phyloP scores from a whole-genome alignment of 352 stramenopile species.

The Globisporangium middletonii region DNA sequence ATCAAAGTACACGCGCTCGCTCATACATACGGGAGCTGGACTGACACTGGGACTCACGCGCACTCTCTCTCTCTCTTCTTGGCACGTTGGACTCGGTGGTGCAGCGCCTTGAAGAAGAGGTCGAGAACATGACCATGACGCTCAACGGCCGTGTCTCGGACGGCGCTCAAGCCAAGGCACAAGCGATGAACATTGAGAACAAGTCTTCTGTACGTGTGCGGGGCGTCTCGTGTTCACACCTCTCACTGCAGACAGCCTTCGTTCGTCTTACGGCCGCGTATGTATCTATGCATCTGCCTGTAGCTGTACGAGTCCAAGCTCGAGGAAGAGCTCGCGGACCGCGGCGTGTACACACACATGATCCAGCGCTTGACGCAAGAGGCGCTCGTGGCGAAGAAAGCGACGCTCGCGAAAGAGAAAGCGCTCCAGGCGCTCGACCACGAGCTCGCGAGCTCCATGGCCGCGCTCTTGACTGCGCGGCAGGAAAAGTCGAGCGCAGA shows the following conservation, averaged over 20 bases:
- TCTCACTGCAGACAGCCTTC: background rate
- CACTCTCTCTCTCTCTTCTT: background rate
- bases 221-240: background rate
- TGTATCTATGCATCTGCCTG: background rate
- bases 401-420: slow-evolving; percentile 57
- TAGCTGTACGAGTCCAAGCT: slow-evolving; percentile 77
- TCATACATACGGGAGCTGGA: background rate
- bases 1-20: slow-evolving; percentile 37
- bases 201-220: slow-evolving; percentile 45
- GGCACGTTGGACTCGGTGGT: background rate
- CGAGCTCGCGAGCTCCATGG: slow-evolving; percentile 47
- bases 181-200: slow-evolving; percentile 70
- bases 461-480: slow-evolving; percentile 42
- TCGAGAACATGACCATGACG: slow-evolving; percentile 69
- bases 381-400: slow-evolving; percentile 56
- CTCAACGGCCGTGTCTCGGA: slow-evolving; percentile 59
- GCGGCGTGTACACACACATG: slow-evolving; percentile 80
- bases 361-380: slow-evolving; percentile 66
- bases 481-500: slow-evolving; percentile 73
- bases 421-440: slow-evolving; percentile 44
- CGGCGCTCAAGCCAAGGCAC: slow-evolving; percentile 45
- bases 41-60: background rate
- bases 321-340: slow-evolving; percentile 63
- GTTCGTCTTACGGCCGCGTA: background rate
- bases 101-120: slow-evolving; percentile 67